Percentiles rank a stretch among this genome's conserved stretches.
These are phyloP conservation scores for Achaetomiella virescens DNA, from an alignment of 495 filamentous ascomycete species.

Conservation along the genomic window DNA sequence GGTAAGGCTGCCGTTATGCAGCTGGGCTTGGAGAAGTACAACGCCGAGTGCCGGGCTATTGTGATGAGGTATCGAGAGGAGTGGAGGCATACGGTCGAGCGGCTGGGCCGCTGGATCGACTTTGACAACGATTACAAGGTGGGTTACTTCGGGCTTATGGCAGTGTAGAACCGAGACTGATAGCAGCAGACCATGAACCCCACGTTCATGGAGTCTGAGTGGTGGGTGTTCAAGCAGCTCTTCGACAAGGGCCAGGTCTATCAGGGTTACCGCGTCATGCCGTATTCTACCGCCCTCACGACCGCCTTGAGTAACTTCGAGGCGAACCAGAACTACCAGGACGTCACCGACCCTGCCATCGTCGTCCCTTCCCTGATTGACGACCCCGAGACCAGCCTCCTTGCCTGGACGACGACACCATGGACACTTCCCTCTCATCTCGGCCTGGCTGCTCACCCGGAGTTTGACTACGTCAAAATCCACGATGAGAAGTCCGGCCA, in stretches of 20 bases:
- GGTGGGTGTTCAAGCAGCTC: conserved; percentile 95
- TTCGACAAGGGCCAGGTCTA: conserved; percentile 87
- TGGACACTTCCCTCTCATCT: conserved; percentile 91
- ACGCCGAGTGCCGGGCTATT: conserved; percentile 85
- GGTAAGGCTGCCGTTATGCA: conserved; percentile 83
- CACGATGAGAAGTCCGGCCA: conserved; percentile 73
- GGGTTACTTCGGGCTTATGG: not conserved
- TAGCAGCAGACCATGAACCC: conserved; percentile 73
- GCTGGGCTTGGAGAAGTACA: conserved; percentile 86
- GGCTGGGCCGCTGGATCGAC: conserved; percentile 95
- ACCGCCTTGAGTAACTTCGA: conserved; percentile 93
- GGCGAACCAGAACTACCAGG: conserved; percentile 89
- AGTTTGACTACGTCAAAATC: conserved; percentile 93
- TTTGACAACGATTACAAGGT: conserved; percentile 98
- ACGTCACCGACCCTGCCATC: conserved; percentile 86
- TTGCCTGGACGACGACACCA: conserved; percentile 94
- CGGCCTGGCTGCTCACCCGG: conserved; percentile 74
- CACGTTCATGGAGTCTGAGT: conserved; percentile 91
- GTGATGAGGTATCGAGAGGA: conserved; percentile 89
- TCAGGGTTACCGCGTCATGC: conserved; percentile 85
- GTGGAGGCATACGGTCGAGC: conserved; percentile 85
- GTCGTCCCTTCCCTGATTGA: conserved; percentile 75
- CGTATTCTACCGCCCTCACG: conserved; percentile 84
- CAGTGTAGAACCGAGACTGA: not conserved
- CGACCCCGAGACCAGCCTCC: conserved; percentile 67